Base-by-base conservation (phyloP, 345 rosid genomes). In the Salix brachista region DNA sequence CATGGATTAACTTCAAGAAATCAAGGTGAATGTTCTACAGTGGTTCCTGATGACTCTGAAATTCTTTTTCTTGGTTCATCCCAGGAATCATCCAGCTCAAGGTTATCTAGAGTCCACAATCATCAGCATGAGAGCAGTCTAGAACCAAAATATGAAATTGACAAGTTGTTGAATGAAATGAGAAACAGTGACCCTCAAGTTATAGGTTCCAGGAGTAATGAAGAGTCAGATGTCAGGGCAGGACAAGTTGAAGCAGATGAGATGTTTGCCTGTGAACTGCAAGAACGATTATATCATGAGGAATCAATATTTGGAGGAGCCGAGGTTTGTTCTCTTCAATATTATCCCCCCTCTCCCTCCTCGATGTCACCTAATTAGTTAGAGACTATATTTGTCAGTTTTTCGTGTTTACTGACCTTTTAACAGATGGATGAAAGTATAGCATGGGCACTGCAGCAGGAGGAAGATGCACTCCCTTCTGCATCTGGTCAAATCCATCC, bases 211-310 rank as follows among this genome's bases (percentile, higher is more conserved):
- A 62, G 74, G 16, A 75, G 79, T 78, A 85, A 81, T 67, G 82
- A 76, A 71, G 89, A 84, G 54, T 84, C 84, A 46, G 87, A 88
- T 81, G 83, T 85, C 72, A 88, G 85, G 82, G 88, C 86, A 68
- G 89, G 92, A 83, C 99, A 96, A 83, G 71, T 96, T 30, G 97
- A 93, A 87, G 99, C 91, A 21, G 99, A 96, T 88, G 97, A 92
- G 85, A 83, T 76, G 48, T 69, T 96, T 81, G 99, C 98, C 67
- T 91, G 87, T 81, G 96, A 88, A 83, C 89, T 96, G 78, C 99
- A 96, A 88, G 97, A 93, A 80, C 91, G 91, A 82, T 72, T 96
- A 52, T 93, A 93, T 81, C 85, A 86, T 66, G 99, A 93, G 81
- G 61, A 77, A 0, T 80, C 85, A 9, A 17, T 80, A 68, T 71